phyloP scores from a whole-genome alignment of 805 yeast genomes.

The Priceomyces fermenticarens region DNA sequence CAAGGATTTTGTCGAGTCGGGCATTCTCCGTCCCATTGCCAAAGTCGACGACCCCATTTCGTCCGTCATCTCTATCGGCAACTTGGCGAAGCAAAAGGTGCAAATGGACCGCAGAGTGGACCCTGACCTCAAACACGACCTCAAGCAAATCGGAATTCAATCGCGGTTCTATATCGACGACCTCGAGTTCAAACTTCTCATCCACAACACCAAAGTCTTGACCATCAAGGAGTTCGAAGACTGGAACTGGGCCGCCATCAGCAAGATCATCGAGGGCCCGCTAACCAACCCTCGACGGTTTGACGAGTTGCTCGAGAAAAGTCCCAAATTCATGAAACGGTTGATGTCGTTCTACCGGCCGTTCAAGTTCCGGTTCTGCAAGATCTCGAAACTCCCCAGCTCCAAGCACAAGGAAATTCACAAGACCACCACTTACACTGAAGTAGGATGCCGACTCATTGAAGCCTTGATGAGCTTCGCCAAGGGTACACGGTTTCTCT shows the following conservation, averaged over 20 bases:
- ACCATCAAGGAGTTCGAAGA: conserved; percentile 73
- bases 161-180: conserved; percentile 50
- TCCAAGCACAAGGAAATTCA: conserved; percentile 19
- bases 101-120: conserved; percentile 23
- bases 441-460: conserved; percentile 74
- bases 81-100: conserved; percentile 35
- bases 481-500: conserved; percentile 65
- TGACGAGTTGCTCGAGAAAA: conserved; percentile 68
- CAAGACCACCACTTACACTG: conserved; percentile 45
- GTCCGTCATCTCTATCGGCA: conserved; percentile 49
- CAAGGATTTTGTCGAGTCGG: conserved; percentile 27
- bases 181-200: conserved; percentile 58
- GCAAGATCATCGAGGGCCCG: conserved; percentile 79
- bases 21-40: conserved; percentile 14
- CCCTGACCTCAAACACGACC: conserved; percentile 16
- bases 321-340: conserved; percentile 83
- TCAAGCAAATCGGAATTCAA: conserved; percentile 19
- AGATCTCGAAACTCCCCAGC: conserved; percentile 39
- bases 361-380: conserved; percentile 73
- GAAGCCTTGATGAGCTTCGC: conserved; percentile 58
- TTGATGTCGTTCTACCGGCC: conserved; percentile 87
- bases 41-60: conserved; percentile 19
- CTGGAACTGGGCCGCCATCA: conserved; percentile 85
- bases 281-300: conserved; percentile 66
- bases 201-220: conserved; percentile 67